Base-by-base conservation (phyloP, 2,329 filamentous ascomycete genomes). In the Sporothrix curviconia region DNA sequence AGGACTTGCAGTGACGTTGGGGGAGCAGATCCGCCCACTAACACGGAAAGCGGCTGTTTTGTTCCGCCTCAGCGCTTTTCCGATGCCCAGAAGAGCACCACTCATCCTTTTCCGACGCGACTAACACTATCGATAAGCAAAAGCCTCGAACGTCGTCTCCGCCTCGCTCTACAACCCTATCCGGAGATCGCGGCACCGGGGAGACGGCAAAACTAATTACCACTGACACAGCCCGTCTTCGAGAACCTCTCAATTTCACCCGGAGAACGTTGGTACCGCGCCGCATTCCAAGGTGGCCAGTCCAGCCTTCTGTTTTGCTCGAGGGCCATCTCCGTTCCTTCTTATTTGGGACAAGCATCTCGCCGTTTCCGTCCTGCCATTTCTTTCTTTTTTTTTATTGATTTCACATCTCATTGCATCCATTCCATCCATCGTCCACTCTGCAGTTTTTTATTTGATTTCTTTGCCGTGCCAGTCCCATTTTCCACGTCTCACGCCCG, bases 71-170 rank as follows among this genome's bases (percentile, higher is more conserved):
- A 2, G 42, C 14, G 19, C 47, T 42, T 53, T 53, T 53, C 50
- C 50, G 50, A 43, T 28, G 7, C 6, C n/a, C n/a, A n/a, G n/a
- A n/a, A n/a, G n/a, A n/a, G n/a, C n/a, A 25, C 7, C 24, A 14
- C 8, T 6, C 11, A 30, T 19, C 3, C 50, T 53, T 53, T 53
- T 53, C 50, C 50, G 50, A 32, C 24, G 32, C 17, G 6, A 42
- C 50, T 53, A 42, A 53, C 50, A 53, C 25, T 15, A 3, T 22
- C 37, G 50, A 53, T 32, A 53, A 53, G 50, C n/a, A 15, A 32
- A 7, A n/a, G n/a, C n/a, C n/a, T n/a, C n/a, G n/a, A n/a, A n/a
- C n/a, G n/a, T 39, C 15, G n/a, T n/a, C 17, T 17, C 17, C 32
- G 32, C 15, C 34, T 28, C 49, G 9, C 4, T 28, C 19, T 28